These are phyloP conservation scores for Jamesozyma jinghongensis DNA, from an alignment of 805 yeast species.

Conservation along the genomic window DNA sequence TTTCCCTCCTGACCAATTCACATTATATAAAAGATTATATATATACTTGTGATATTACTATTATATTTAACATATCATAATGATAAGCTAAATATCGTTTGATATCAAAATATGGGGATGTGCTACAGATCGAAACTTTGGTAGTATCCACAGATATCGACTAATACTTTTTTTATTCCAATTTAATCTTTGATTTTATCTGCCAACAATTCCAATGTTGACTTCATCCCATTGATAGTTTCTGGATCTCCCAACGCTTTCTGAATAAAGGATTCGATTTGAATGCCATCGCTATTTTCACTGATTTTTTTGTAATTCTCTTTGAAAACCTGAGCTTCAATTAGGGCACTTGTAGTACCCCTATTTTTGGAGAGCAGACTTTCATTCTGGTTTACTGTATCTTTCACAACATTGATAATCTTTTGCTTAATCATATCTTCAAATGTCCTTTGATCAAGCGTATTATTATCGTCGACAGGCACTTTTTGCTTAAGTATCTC, in stretches of 20 bases:
- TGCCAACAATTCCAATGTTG: conserved; percentile 6
- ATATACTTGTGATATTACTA: too few species aligned
- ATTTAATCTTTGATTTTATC: not conserved
- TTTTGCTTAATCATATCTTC: conserved; percentile 12
- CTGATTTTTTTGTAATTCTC: conserved; percentile 18
- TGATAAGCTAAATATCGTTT: too few species aligned
- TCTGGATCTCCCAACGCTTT: conserved; percentile 14
- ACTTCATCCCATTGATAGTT: conserved; percentile 13
- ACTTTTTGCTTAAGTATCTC: conserved; percentile 14
- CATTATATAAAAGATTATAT: too few species aligned
- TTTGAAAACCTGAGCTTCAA: conserved; percentile 27
- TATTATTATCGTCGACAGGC: conserved; percentile 2
- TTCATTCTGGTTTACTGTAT: conserved; percentile 25
- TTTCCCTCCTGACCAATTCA: too few species aligned
- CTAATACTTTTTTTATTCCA: too few species aligned
- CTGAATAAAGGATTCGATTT: conserved; percentile 16
- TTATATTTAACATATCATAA: too few species aligned
- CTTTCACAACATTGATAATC: conserved; percentile 18
- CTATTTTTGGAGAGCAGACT: conserved; percentile 27
- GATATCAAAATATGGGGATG: too few species aligned
- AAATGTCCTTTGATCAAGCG: conserved; percentile 1
- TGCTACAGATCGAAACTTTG: too few species aligned
- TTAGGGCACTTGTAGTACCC: conserved; percentile 28
- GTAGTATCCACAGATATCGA: too few species aligned
- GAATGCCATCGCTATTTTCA: conserved; percentile 12